These are phyloP conservation scores for Diatrype stigma DNA, from an alignment of 2,329 filamentous ascomycete species.

Conservation along the genomic window DNA sequence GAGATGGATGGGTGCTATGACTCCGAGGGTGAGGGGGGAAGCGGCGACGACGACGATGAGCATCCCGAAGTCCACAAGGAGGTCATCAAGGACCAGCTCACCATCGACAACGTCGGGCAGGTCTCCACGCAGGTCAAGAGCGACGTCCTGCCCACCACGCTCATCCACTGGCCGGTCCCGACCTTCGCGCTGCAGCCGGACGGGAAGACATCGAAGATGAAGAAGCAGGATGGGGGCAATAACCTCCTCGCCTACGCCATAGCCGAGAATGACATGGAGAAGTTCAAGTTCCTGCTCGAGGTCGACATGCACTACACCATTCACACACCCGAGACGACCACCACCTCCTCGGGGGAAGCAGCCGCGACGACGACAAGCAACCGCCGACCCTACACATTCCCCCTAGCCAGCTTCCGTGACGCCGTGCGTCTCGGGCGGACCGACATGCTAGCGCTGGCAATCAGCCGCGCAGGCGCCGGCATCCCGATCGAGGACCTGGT, in stretches of 20 bases:
- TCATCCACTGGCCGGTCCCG: slow-evolving; percentile 42
- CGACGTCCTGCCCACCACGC: slow-evolving; percentile 46
- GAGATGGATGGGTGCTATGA: too few relatives aligned
- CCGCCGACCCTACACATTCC: slow-evolving; percentile 35
- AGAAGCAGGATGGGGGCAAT: slow-evolving; percentile 10
- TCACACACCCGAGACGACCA: slow-evolving; percentile 31
- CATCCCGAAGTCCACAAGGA: slow-evolving; percentile 46
- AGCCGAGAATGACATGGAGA: slow-evolving; percentile 45
- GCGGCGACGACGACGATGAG: too few relatives aligned
- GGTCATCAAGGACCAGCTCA: slow-evolving; percentile 63
- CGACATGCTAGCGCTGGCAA: slow-evolving; percentile 58
- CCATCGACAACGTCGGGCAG: slow-evolving; percentile 71
- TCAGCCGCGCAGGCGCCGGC: slow-evolving; percentile 62
- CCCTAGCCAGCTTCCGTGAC: slow-evolving; percentile 34
- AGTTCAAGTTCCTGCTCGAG: slow-evolving; percentile 56
- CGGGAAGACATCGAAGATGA: slow-evolving; percentile 20
- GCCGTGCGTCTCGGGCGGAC: slow-evolving; percentile 47
- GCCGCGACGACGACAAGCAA: slow-evolving; percentile 15
- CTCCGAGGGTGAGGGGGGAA: slow-evolving; percentile 30
- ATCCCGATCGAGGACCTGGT: slow-evolving; percentile 65
- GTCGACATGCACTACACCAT: slow-evolving; percentile 42
- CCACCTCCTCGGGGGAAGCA: slow-evolving; percentile 29
- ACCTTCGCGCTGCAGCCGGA: slow-evolving; percentile 30
- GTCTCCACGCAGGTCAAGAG: slow-evolving; percentile 66
- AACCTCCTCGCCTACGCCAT: slow-evolving; percentile 44